Base-by-base conservation (phyloP, 257 asterid genomes). In the Avicennia marina region DNA sequence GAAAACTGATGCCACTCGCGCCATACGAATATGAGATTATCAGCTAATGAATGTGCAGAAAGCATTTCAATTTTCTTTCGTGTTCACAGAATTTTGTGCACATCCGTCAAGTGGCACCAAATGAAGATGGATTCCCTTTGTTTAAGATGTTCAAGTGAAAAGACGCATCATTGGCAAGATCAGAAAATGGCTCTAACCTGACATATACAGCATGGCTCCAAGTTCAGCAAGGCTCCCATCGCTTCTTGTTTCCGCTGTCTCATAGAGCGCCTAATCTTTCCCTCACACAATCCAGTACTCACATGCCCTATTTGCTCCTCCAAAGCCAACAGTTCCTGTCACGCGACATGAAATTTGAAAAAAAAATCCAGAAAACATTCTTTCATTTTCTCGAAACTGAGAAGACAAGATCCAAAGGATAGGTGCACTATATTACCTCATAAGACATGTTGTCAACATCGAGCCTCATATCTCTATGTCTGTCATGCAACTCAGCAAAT, bases 371-470 rank as follows among this genome's bases (percentile, higher is more conserved):
- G 7, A 16, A 58, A 43, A 11, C 31, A 12, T 52, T 16, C 6
- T 27, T 19, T 29, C 5, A 10, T 42, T 60, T 29, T 32, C 36
- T 43, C 10, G 21, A 56, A 40, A 13, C 33, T 31, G 24, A 54
- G 47, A 13, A 7, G 29, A 46, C n/a, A 19, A 63, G 58, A 65
- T 50, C 9, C 9, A 29, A 12, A 44, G 26, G 19, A 19, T 21
- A 5, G 31, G 22, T 33, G 22, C 64, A 57, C 13, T 17, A 45
- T 29, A 39, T 60, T 73, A 90, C 98, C 96, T 90, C 98, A 29
- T 90, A 90, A 6, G 96, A 81, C 98, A 90, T 90, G 36, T 79
- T 87, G 70, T 87, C 98, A 55, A 87, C 90, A 48, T 90, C 98
- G 10, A 90, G 96, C 79, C 98, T 81, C 96, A 90, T 72, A 31